phyloP scores from a whole-genome alignment of 176 grass and related monocot species.

The Tillandsia leiboldiana region DNA sequence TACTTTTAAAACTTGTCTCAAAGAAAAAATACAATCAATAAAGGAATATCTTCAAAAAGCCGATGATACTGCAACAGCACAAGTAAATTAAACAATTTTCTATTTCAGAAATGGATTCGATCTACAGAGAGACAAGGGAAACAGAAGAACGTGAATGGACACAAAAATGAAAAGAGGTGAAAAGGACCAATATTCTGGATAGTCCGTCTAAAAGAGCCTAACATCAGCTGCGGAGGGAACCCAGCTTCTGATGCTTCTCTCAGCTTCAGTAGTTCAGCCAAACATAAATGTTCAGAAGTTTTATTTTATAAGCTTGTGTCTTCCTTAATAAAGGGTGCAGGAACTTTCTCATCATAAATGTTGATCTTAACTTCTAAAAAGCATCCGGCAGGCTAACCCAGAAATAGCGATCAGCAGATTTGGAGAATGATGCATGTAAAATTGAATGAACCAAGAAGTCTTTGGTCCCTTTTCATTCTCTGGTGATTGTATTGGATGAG shows the following conservation, averaged over 20 bases:
- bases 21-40: too few species aligned
- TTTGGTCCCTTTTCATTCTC: too few species aligned
- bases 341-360: not conserved
- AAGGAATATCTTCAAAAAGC: not conserved
- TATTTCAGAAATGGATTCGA: not conserved
- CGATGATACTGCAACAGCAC: slow-evolving; percentile 13
- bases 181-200: not conserved
- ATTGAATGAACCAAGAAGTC: too few species aligned
- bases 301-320: not conserved
- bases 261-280: not conserved
- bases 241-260: not conserved
- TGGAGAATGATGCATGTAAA: not conserved
- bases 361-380: not conserved
- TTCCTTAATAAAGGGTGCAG: not conserved
- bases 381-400: not conserved
- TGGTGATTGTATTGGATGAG: too few species aligned
- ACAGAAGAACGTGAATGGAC: not conserved
- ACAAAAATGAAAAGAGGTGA: not conserved
- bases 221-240: not conserved
- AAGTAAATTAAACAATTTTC: not conserved
- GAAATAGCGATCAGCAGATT: not conserved
- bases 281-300: not conserved
- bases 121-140: not conserved
- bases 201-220: not conserved
- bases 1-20: not conserved